These are phyloP conservation scores for Fistulifera solaris DNA, from an alignment of 108 stramenopile species.

Conservation along the genomic window DNA sequence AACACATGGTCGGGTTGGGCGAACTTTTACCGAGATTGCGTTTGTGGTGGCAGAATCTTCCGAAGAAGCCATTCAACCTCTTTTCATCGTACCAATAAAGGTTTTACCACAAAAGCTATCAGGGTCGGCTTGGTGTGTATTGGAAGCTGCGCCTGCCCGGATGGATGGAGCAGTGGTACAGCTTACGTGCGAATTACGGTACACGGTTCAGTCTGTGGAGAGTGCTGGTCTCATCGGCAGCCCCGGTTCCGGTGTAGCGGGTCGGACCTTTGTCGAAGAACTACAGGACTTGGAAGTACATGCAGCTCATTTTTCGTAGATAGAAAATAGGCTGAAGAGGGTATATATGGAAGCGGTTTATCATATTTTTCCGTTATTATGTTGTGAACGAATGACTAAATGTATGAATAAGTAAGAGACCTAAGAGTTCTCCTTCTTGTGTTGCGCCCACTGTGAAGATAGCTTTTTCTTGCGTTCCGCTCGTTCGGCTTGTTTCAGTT, in stretches of 20 bases:
- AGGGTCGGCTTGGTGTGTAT: conserved; percentile 74
- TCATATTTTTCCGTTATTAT: neutral
- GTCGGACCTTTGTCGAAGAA: conserved; percentile 72
- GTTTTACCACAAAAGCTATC: conserved; percentile 50
- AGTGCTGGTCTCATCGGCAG: conserved; percentile 45
- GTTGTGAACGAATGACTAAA: neutral
- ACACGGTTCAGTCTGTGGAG: conserved; percentile 62
- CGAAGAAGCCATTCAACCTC: conserved; percentile 76
- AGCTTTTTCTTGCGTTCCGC: conserved; percentile 31
- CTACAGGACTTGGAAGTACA: conserved; percentile 78
- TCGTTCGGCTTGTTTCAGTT: conserved; percentile 30
- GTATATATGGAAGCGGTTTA: neutral
- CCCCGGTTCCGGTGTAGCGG: conserved; percentile 33
- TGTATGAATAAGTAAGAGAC: neutral
- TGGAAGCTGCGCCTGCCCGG: conserved; percentile 61
- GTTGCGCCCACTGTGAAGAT: conserved; percentile 21
- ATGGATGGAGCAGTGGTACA: conserved; percentile 66
- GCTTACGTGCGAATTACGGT: conserved; percentile 79
- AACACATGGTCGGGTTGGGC: conserved; percentile 15
- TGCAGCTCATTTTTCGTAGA: conserved; percentile 41
- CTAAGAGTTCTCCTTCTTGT: conserved; percentile 21
- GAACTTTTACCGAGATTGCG: conserved; percentile 60
- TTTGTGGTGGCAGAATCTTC: conserved; percentile 88
- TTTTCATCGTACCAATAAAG: conserved; percentile 56
- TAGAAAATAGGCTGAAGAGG: too few relatives aligned